Evolutionary conservation across 1,139 yeast species (phyloP), one percentile per base, ranked within the genome.

Genomic region (Hemisphaericaspora xylanilytica): DNA sequence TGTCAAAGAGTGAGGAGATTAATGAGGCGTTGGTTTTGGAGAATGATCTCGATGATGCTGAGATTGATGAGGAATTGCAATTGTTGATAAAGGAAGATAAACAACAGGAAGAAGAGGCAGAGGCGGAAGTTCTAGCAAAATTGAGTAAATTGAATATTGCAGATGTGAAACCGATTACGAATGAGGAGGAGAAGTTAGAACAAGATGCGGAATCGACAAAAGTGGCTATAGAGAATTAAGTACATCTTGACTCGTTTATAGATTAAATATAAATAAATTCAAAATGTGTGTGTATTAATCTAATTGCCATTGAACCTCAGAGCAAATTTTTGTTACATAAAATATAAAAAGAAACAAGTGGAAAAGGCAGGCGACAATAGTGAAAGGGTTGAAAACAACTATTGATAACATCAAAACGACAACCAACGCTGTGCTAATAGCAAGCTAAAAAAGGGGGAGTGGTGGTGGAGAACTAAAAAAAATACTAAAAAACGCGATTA

Each of bases 61-160:
- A 64, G 4, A 47, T 70, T 18, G 73, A 72, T 12, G 57, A 59
- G 4, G 78, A 73, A 35, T 37, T 56, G 15, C 39, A 50, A 14
- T 39, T 36, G 5, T 46, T 54, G 38, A 28, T 22, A 22, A 22
- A 22, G 8, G 26, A 6, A 22, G 11, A 22, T 9, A 22, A 22
- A 10, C 26, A 22, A 22, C 21, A 32, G 7, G 25, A 32, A 21
- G 49, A 47, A 28, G 27, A 26, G 7, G 33, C 24, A 13, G 42
- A 30, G 10, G 33, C 26, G 5, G 39, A 33, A 16, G 28, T 46
- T 13, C 22, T 47, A 12, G 36, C 33, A 3, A 41, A 43, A 26
- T 42, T 47, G 16, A 38, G 36, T 4, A 32, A 40, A 12, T 48
- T 53, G 46, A 39, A 34, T 9, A 33, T 44, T 27, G 28, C 28